These are phyloP conservation scores for Macrophomina phaseolina DNA, from an alignment of 2,329 filamentous ascomycete species.

Conservation along the genomic window DNA sequence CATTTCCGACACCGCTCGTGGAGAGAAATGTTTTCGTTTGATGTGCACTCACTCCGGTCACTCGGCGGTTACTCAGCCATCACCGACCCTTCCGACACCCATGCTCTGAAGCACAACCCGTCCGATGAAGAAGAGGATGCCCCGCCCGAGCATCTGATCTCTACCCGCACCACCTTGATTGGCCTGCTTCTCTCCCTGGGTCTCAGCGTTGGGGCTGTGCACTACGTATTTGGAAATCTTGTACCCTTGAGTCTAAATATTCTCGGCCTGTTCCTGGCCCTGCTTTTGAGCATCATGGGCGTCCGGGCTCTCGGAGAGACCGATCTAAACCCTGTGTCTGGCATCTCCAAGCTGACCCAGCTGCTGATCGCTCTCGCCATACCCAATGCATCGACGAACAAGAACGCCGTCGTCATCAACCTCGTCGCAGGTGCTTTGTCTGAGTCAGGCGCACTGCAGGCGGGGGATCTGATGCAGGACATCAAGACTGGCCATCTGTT, in stretches of 20 bases:
- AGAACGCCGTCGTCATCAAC: slow-evolving; percentile 92
- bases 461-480: slow-evolving; percentile 95
- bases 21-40: slow-evolving; percentile 41
- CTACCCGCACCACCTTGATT: slow-evolving; percentile 71
- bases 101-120: slow-evolving; percentile 40
- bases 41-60: slow-evolving; percentile 38
- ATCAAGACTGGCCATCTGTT: slow-evolving; percentile 94
- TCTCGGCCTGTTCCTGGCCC: slow-evolving; percentile 80
- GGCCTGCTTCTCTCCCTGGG: slow-evolving; percentile 77
- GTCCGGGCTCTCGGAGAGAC: slow-evolving; percentile 76
- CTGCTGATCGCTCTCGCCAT: slow-evolving; percentile 92
- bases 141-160: slow-evolving; percentile 81
- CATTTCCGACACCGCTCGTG: slow-evolving; percentile 41
- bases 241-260: slow-evolving; percentile 83
- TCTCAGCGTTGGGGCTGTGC: slow-evolving; percentile 81
- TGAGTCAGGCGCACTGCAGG: slow-evolving; percentile 86
- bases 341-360: slow-evolving; percentile 95
- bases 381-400: slow-evolving; percentile 68
- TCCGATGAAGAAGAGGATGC: slow-evolving; percentile 71
- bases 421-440: slow-evolving; percentile 89
- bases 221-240: slow-evolving; percentile 79
- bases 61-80: slow-evolving; percentile 48
- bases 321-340: slow-evolving; percentile 93
- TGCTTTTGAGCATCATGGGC: slow-evolving; percentile 69
- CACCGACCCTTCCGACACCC: slow-evolving; percentile 30